Conservation (phyloP, 495 filamentous ascomycete species). For the Stereocaulon alpinum region DNA sequence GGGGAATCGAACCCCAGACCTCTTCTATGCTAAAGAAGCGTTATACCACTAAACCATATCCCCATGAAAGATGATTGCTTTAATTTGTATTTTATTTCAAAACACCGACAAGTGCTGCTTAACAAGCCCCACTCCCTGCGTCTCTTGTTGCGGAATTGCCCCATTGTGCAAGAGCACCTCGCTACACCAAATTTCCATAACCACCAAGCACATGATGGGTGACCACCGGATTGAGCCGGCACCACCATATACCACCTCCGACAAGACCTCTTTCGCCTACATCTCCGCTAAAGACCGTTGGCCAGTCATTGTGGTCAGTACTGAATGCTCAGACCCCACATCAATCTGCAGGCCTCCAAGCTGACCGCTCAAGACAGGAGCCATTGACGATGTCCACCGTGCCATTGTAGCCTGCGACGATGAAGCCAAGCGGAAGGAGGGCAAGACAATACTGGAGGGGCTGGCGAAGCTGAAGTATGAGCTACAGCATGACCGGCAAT, state of each 20-base stretch:
- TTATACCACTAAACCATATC: slow-evolving; percentile 32
- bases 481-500: slow-evolving; percentile 74
- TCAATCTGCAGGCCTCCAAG: slow-evolving; percentile 1
- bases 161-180: no score
- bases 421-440: slow-evolving; percentile 58
- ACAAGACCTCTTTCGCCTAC: slow-evolving; percentile 79
- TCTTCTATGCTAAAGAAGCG: slow-evolving; percentile 33
- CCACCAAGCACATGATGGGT: background rate
- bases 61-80: no score
- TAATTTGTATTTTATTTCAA: no score
- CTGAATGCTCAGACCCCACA: background rate
- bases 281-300: slow-evolving; percentile 74
- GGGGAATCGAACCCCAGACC: slow-evolving; percentile 31
- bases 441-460: slow-evolving; percentile 72
- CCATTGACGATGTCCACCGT: slow-evolving; percentile 87
- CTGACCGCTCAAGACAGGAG: slow-evolving; percentile 59
- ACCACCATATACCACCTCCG: slow-evolving; percentile 72
- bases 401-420: slow-evolving; percentile 52
- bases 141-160: no score
- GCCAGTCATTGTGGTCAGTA: slow-evolving; percentile 79
- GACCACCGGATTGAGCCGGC: background rate
- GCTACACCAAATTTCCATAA: no score
- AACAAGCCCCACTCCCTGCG: no score
- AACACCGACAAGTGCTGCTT: no score
- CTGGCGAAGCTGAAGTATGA: slow-evolving; percentile 88